These are phyloP conservation scores for Vitis rupestris DNA, from an alignment of 164 flowering plant species.

Conservation along the genomic window DNA sequence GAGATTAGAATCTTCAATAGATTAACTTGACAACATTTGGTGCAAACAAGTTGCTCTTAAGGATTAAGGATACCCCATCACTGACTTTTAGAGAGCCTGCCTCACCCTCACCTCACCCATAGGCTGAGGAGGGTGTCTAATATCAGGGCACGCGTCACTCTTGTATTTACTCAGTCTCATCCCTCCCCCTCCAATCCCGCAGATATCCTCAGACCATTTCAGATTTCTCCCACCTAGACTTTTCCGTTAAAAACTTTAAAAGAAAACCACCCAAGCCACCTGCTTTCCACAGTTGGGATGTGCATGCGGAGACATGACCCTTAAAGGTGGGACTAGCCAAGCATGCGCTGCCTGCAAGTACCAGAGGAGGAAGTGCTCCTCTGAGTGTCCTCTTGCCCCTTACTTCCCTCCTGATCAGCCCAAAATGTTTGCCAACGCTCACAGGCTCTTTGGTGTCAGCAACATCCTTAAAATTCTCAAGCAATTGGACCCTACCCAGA, in stretches of 20 bases:
- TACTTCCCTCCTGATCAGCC: conserved; percentile 62
- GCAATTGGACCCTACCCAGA: conserved; percentile 22
- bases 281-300: neutral
- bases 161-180: conserved; percentile 31
- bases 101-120: neutral
- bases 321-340: conserved; percentile 55
- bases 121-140: too few relatives aligned
- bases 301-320: conserved; percentile 33
- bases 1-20: neutral
- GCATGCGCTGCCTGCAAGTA: conserved; percentile 75
- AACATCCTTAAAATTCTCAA: conserved; percentile 43
- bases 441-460: conserved; percentile 57
- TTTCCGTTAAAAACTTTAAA: too few relatives aligned
- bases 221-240: too few relatives aligned
- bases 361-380: conserved; percentile 51
- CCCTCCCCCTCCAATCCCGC: conserved; percentile 20
- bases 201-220: conserved; percentile 16
- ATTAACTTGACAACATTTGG: neutral
- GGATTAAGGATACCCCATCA: neutral
- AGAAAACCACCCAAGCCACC: neutral
- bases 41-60: neutral
- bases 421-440: conserved; percentile 49
- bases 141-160: neutral
- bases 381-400: conserved; percentile 52
- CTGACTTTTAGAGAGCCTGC: neutral